A percentile compares a stretch with the other conserved stretches of the same genome.
Evolutionary conservation across 176 grass and related monocot species (phyloP).

Genomic region (Juncus effusus): DNA sequence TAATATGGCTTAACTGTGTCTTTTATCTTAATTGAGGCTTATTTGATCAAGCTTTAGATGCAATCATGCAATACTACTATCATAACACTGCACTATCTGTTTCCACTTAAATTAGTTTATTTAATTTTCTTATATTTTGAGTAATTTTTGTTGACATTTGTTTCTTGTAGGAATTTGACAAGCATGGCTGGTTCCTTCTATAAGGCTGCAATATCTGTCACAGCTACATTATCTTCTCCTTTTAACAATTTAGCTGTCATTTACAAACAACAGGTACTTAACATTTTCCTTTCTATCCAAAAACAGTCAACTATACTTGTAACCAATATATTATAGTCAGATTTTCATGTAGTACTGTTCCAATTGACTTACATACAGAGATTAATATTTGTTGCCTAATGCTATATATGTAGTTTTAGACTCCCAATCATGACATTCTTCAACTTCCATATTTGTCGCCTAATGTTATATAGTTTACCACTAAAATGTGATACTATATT

Average conservation of each 20-base stretch:
- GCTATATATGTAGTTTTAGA: too few species aligned
- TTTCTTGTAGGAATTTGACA: slow-evolving; percentile 57
- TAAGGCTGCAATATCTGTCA: slow-evolving; percentile 76
- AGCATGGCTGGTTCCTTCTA: slow-evolving; percentile 69
- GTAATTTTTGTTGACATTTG: too few species aligned
- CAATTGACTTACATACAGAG: too few species aligned
- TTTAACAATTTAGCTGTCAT: slow-evolving; percentile 88
- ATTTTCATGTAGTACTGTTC: too few species aligned
- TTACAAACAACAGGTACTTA: slow-evolving; percentile 83
- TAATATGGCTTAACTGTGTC: background rate
- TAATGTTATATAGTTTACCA: too few species aligned
- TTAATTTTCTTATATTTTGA: too few species aligned
- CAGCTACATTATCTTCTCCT: slow-evolving; percentile 76
- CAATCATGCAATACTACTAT: slow-evolving; percentile 4
- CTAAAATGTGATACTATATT: too few species aligned
- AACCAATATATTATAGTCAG: background rate
- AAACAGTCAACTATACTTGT: background rate
- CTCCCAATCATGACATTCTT: too few species aligned
- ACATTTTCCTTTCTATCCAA: slow-evolving; percentile 13
- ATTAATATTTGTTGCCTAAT: too few species aligned
- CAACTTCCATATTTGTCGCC: too few species aligned
- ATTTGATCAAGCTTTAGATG: background rate
- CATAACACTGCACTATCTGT: slow-evolving; percentile 3
- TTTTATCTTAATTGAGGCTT: slow-evolving; percentile 1
- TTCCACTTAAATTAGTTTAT: background rate